Conservation (phyloP, 1,139 yeast genomes). For the Arxiozyma slooffiae region DNA sequence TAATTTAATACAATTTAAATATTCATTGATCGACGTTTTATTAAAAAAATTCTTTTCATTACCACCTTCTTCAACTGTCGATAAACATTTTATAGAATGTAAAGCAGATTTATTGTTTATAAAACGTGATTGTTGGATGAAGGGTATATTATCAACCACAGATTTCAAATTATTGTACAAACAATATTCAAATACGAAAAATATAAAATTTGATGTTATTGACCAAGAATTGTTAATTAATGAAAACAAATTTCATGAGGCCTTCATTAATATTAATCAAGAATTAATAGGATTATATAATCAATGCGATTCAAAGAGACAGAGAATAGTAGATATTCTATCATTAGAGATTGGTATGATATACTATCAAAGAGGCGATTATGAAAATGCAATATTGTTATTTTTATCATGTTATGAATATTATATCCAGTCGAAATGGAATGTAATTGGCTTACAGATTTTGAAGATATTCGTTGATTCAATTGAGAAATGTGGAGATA, state of each 20-base stretch:
- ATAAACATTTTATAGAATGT: constrained; percentile 10
- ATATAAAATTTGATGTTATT: constrained; percentile 10
- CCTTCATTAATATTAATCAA: constrained; percentile 19
- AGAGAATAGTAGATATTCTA: constrained; percentile 60
- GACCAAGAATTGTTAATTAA: constrained; percentile 21
- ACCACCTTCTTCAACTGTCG: background rate
- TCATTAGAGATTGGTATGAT: constrained; percentile 75
- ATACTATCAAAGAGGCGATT: constrained; percentile 50
- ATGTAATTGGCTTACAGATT: constrained; percentile 53
- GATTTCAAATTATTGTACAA: constrained; percentile 16
- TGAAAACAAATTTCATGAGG: constrained; percentile 30
- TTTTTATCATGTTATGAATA: constrained; percentile 60
- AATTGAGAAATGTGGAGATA: constrained; percentile 35
- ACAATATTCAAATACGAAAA: constrained; percentile 2
- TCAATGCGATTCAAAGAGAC: constrained; percentile 24
- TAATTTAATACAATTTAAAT: constrained; percentile 20
- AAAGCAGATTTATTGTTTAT: constrained; percentile 20
- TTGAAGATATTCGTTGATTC: constrained; percentile 62
- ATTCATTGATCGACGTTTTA: constrained; percentile 12
- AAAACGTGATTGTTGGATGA: constrained; percentile 27
- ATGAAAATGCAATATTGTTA: constrained; percentile 50
- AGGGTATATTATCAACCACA: constrained; percentile 18
- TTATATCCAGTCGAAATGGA: constrained; percentile 67
- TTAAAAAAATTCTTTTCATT: constrained; percentile 7
- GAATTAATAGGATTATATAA: constrained; percentile 16